Percentiles rank a stretch among this genome's conserved stretches.
These are phyloP conservation scores for Xylaria sp. DNA, from an alignment of 2,329 filamentous ascomycete species.

Conservation along the genomic window DNA sequence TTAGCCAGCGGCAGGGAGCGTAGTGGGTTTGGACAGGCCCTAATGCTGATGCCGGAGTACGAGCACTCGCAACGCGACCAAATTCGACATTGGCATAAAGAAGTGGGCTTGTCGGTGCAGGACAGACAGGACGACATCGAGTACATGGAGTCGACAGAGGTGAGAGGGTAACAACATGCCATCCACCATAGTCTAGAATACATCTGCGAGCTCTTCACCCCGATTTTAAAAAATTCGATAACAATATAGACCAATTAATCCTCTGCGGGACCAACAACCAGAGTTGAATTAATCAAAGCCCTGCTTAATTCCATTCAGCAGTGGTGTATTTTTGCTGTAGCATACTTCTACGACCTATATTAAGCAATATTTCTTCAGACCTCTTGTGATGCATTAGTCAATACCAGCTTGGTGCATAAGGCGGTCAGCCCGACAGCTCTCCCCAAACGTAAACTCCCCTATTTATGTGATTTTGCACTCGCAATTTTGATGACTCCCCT, in stretches of 20 bases:
- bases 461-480: background rate
- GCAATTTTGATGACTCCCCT: background rate
- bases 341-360: no score
- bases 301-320: background rate
- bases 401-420: background rate
- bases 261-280: background rate
- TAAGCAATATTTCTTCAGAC: no score
- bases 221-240: no score
- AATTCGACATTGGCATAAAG: conserved; percentile 47
- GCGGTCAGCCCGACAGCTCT: background rate
- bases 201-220: background rate
- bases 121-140: conserved; percentile 42
- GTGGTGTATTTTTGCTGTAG: background rate
- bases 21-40: conserved; percentile 47
- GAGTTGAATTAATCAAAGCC: background rate
- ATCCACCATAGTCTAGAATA: background rate
- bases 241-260: background rate
- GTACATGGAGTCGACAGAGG: conserved; percentile 20
- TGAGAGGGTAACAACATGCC: background rate
- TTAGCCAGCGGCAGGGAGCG: conserved; percentile 30
- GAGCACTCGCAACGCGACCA: conserved; percentile 46
- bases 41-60: conserved; percentile 54
- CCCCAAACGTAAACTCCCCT: background rate
- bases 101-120: conserved; percentile 45
- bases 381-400: background rate